Conservation (phyloP, 2,329 filamentous ascomycete genomes). For the Kalaharituber pfeilii region DNA sequence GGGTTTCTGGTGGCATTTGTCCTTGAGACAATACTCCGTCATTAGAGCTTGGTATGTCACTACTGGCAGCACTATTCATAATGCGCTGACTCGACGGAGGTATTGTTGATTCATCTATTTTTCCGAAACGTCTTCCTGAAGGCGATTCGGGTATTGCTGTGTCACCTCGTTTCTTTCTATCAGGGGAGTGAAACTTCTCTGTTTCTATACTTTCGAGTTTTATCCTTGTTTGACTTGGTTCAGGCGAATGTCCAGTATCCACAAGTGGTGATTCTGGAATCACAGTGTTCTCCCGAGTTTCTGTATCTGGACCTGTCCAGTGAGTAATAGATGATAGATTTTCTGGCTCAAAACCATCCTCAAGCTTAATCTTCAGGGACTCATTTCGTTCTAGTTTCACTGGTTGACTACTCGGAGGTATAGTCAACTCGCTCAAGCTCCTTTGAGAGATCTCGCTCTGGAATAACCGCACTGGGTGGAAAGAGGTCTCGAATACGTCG, state of each 20-base stretch:
- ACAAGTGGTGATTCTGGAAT: background rate
- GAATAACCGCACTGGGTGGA: background rate
- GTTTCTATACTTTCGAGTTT: too few species aligned
- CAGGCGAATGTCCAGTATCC: too few species aligned
- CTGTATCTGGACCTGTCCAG: background rate
- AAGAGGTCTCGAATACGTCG: background rate
- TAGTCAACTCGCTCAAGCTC: background rate
- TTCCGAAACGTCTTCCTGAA: too few species aligned
- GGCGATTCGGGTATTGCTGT: background rate
- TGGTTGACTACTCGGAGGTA: background rate
- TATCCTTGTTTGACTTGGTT: background rate
- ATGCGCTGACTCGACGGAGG: too few species aligned
- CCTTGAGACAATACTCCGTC: background rate
- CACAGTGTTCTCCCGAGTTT: background rate
- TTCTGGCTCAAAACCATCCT: background rate
- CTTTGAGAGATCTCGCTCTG: background rate
- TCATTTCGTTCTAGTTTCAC: background rate
- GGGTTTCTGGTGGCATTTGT: background rate
- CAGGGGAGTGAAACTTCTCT: background rate
- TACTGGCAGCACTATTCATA: too few species aligned
- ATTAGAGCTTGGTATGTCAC: too few species aligned
- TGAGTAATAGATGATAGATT: background rate
- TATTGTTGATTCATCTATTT: too few species aligned
- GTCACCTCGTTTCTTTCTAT: background rate
- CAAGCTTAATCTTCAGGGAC: background rate